Percentiles rank a stretch among this genome's conserved stretches.
Evolutionary conservation across 176 grass and related monocot species (phyloP).

Genomic region (Phyllostachys edulis): DNA sequence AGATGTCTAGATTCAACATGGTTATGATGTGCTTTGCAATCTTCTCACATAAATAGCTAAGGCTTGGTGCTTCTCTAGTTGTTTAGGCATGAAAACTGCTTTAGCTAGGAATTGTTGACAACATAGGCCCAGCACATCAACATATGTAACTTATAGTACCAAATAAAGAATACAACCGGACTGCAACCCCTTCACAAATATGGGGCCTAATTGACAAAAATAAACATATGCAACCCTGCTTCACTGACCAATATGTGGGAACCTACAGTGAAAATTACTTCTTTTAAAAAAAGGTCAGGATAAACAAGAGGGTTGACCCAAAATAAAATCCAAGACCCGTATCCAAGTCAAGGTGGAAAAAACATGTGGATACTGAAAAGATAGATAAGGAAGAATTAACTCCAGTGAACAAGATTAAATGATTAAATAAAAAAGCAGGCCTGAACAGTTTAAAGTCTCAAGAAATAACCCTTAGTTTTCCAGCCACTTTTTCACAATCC

Average conservation of each 20-base stretch:
- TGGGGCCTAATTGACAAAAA: too few relatives aligned
- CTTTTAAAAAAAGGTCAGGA: too few relatives aligned
- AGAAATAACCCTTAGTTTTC: constrained; percentile 62
- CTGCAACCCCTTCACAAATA: too few relatives aligned
- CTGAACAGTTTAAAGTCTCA: constrained; percentile 13
- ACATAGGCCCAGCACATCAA: too few relatives aligned
- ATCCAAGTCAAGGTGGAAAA: constrained; percentile 17
- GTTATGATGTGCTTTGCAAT: neutral
- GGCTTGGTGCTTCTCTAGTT: neutral
- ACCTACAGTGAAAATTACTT: too few relatives aligned
- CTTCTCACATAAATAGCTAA: constrained; percentile 2
- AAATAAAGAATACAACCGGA: too few relatives aligned
- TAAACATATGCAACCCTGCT: too few relatives aligned
- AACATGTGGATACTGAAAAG: neutral
- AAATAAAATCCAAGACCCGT: constrained; percentile 23
- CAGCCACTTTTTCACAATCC: constrained; percentile 97
- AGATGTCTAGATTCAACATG: constrained; percentile 17
- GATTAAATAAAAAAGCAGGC: neutral
- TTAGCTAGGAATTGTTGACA: neutral
- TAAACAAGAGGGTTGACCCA: neutral
- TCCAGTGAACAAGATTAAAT: constrained; percentile 12
- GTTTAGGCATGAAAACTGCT: neutral
- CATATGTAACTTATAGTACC: too few relatives aligned
- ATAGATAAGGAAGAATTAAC: neutral
- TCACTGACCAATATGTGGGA: too few relatives aligned